Conservation (phyloP, 2,329 filamentous ascomycete species). For the Stachybotrys elegans region DNA sequence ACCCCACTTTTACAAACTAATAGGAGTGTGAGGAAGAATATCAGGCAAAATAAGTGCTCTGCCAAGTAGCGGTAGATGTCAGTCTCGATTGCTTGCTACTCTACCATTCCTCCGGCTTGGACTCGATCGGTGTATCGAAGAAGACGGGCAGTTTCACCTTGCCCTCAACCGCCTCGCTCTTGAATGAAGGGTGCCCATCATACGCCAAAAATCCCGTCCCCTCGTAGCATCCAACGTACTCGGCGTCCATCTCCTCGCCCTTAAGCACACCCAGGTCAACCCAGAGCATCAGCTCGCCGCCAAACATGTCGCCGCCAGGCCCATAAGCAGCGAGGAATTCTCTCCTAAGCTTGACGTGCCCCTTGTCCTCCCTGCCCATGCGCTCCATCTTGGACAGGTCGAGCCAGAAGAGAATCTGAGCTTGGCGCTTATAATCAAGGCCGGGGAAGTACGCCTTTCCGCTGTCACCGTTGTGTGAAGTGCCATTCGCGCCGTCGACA, state of each 20-base stretch:
- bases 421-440: slow-evolving; percentile 9
- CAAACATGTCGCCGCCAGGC: slow-evolving; percentile 7
- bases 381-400: slow-evolving; percentile 13
- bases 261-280: slow-evolving; percentile 13
- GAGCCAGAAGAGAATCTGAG: slow-evolving; percentile 11
- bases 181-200: background rate
- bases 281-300: slow-evolving; percentile 10
- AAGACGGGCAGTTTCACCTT: background rate
- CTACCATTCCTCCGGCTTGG: background rate
- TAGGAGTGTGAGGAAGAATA: too few species aligned
- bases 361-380: slow-evolving; percentile 12
- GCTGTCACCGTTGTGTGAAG: too few species aligned
- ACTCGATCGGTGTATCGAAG: background rate
- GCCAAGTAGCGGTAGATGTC: too few species aligned
- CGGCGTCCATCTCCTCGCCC: slow-evolving; percentile 10
- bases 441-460: background rate
- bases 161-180: background rate
- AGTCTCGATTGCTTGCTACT: background rate
- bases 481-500: too few species aligned
- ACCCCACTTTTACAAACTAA: too few species aligned
- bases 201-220: slow-evolving; percentile 7
- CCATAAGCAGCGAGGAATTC: slow-evolving; percentile 10
- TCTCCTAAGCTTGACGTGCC: slow-evolving; percentile 10
- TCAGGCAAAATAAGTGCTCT: too few species aligned
- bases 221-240: slow-evolving; percentile 13